Percentiles rank a stretch among this genome's conserved stretches.
Conservation (phyloP, 1,139 yeast genomes). For the Suhomyces kunorum region DNA sequence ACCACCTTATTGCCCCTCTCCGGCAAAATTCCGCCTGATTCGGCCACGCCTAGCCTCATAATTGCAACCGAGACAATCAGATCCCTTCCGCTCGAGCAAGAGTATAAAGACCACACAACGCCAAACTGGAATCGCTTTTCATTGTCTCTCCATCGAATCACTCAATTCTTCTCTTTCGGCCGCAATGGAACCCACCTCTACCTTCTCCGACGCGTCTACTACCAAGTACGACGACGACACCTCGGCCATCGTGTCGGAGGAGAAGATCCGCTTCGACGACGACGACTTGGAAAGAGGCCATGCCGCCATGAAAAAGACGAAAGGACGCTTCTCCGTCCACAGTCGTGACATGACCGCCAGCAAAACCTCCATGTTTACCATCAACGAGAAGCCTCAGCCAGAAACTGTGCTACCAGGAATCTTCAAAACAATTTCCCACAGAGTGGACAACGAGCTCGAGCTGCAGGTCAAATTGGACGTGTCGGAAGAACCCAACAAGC, state of each 20-base stretch:
- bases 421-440: slow-evolving; percentile 41
- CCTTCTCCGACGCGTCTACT: slow-evolving; percentile 8
- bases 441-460: slow-evolving; percentile 29
- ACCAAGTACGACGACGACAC: slow-evolving; percentile 8
- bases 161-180: background rate
- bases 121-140: too few species aligned
- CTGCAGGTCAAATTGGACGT: slow-evolving; percentile 9
- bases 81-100: too few species aligned
- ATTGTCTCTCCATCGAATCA: too few species aligned
- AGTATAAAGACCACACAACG: too few species aligned
- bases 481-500: slow-evolving; percentile 16
- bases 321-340: slow-evolving; percentile 12
- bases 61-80: too few species aligned
- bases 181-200: slow-evolving; percentile 5
- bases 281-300: slow-evolving; percentile 10
- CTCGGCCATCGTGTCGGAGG: slow-evolving; percentile 10
- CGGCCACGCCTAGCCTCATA: too few species aligned
- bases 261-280: slow-evolving; percentile 12
- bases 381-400: slow-evolving; percentile 26
- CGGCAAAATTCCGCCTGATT: too few species aligned
- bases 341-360: slow-evolving; percentile 14
- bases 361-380: slow-evolving; percentile 8
- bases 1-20: too few species aligned
- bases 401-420: slow-evolving; percentile 35
- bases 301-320: slow-evolving; percentile 1